Percentiles rank a stretch among this genome's conserved stretches.
phyloP scores from a whole-genome alignment of 176 grass and related monocot species.

The Triticum aestivum region DNA sequence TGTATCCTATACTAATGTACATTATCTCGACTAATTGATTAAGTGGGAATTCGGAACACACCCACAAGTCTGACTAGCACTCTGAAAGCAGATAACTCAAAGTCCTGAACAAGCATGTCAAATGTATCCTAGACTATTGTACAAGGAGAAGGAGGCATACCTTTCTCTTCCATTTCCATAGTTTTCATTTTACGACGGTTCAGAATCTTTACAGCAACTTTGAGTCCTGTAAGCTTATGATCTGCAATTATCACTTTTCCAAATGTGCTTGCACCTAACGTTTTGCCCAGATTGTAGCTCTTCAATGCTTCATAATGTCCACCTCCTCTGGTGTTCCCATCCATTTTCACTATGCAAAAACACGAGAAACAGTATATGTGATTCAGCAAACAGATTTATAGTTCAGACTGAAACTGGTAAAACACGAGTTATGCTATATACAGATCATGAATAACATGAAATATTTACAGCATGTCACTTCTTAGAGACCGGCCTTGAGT shows the following conservation, averaged over 20 bases:
- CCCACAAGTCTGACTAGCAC: neutral
- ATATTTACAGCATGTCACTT: too few species aligned
- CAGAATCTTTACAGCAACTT: conserved; percentile 85
- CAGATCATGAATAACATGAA: too few species aligned
- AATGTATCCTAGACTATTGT: too few species aligned
- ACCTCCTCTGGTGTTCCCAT: conserved; percentile 50
- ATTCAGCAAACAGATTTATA: too few species aligned
- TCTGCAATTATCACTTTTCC: conserved; percentile 91
- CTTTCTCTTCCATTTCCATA: conserved; percentile 94
- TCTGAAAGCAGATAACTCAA: neutral
- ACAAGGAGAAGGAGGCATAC: conserved; percentile 22
- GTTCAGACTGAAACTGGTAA: too few species aligned
- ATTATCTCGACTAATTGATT: neutral
- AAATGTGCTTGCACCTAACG: conserved; percentile 83
- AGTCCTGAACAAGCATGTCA: neutral
- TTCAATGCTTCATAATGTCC: conserved; percentile 56
- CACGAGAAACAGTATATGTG: neutral
- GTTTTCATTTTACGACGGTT: conserved; percentile 70
- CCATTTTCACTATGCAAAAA: conserved; percentile 56
- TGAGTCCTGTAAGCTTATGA: conserved; percentile 75
- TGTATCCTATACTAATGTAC: neutral
- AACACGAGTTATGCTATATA: too few species aligned
- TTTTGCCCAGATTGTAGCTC: conserved; percentile 79
- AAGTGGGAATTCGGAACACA: neutral
- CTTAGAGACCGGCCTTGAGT: neutral